Base-by-base conservation (phyloP, 176 grass and related monocot species). In the Oryza punctata region DNA sequence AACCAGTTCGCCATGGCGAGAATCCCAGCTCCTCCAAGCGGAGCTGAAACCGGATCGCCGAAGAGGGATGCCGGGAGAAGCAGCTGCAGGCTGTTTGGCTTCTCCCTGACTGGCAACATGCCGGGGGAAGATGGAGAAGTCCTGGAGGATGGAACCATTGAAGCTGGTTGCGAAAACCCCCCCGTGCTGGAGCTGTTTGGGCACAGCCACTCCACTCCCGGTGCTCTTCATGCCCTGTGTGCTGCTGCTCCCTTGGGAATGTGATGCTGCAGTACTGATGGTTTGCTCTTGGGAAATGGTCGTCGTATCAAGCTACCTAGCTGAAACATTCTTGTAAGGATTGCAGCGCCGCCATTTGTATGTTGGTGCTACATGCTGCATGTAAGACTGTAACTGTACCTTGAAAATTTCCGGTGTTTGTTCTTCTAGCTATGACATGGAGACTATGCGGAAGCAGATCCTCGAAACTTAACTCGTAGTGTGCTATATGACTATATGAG, bases 31-130 rank as follows among this genome's bases (percentile, higher is more conserved):
- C 37, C 82, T 45, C 40, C 25, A n/a, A 57, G 40, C 9, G 45
- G 28, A 16, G 52, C 10, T 27, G 82, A 90, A 32, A n/a, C 78
- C 25, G 12, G 80, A 40, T 76, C 38, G 30, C 60, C 37, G 1
- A 30, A 50, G 65, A 79, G 27, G n/a, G 85, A 76, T 0, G 14
- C 27, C 0, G 71, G 71, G 26, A 59, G 54, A 54, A 74, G 90
- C 57, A 87, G 25, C 33, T 99, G 91, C 69, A 84, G 71, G 70
- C 87, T 99, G 50, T 99, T 99, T 57, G 96, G 96, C 32, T 99
- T 99, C 73, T 89, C 93, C 74, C 67, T 99, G 71, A 94, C 80
- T 3, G 89, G 96, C 18, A 92, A 81, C 83, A 90, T 85, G 16
- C 65, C 72, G 7, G 80, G 79, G 72, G 79, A 70, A 67, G 81